Conservation (phyloP, 371 early-diverging fungal species). For the Mucor velutinosus region DNA sequence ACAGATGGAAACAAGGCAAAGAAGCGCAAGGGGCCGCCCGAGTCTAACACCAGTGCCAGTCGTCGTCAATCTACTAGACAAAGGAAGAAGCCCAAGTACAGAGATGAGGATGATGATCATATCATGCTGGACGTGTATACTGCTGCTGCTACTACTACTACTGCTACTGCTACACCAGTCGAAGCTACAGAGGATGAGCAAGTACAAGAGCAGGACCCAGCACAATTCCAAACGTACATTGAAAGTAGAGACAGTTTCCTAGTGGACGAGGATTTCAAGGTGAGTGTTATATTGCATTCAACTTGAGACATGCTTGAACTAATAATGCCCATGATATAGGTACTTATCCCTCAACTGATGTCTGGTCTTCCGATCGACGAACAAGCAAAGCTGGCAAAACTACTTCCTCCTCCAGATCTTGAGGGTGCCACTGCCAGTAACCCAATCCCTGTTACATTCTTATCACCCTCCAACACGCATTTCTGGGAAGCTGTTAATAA, state of each 20-base stretch:
- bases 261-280: too few relatives aligned
- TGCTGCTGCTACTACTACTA: too few relatives aligned
- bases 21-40: neutral
- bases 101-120: neutral
- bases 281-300: too few relatives aligned
- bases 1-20: too few relatives aligned
- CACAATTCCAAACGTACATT: too few relatives aligned
- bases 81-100: neutral
- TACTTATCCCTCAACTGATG: neutral
- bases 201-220: too few relatives aligned
- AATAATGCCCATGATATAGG: neutral
- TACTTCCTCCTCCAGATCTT: neutral
- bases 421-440: neutral
- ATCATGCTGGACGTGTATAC: too few relatives aligned
- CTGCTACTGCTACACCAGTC: too few relatives aligned
- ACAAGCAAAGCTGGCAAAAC: neutral
- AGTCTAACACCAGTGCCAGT: neutral
- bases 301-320: neutral
- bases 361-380: neutral
- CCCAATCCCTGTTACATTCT: neutral
- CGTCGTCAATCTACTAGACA: neutral
- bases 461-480: neutral
- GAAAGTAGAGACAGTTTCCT: too few relatives aligned
- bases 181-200: too few relatives aligned
- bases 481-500: slow-evolving; percentile 6